Evolutionary conservation across 148 eudicot genomes (phyloP), one percentile per base, ranked within the genome.

Genomic region (Dianthus caryophyllus): DNA sequence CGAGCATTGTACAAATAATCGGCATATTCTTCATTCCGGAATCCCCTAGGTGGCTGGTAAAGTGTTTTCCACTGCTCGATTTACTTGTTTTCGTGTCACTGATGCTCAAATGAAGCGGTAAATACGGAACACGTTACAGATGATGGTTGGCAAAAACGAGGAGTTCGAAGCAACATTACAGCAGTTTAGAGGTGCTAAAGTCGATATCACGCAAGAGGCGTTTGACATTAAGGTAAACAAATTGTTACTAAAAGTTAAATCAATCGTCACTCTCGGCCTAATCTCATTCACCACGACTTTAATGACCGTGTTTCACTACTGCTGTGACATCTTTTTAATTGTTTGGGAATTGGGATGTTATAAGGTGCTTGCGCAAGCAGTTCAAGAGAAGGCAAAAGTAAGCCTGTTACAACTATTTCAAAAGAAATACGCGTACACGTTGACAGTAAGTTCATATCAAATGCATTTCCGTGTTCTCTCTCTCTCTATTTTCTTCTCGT

Each of bases 41-140:
- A 39, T 78, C 84, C 26, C 84, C 81, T 2, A 81, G 84, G 78
- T 78, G 75, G 77, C 58, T 81, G 84, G 84, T 81, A 70, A 71
- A 64, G 22, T 56, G n/a, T 47, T 6, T 33, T 33, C 7, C 7
- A n/a, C n/a, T n/a, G n/a, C n/a, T n/a, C n/a, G n/a, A n/a, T n/a
- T n/a, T n/a, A n/a, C 20, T 33, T 24, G 16, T 21, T 21, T 64
- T 41, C 44, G 15, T 7, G 17, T n/a, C 31, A 53, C 9, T 14
- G 33, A 4, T 43, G 57, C 26, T 36, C 30, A 69, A 44, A 16
- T 56, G 61, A 50, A 27, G 24, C 22, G 26, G 10, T 26, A 47
- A 38, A 33, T 33, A 33, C 7, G 3, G 38, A 33, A 49, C 61
- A 24, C 38, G 65, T 44, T 30, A 38, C 69, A 82, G 85, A 67